Evolutionary conservation across 2,329 filamentous ascomycete species (phyloP).

Genomic region (Ascochyta clinopodiicola): DNA sequence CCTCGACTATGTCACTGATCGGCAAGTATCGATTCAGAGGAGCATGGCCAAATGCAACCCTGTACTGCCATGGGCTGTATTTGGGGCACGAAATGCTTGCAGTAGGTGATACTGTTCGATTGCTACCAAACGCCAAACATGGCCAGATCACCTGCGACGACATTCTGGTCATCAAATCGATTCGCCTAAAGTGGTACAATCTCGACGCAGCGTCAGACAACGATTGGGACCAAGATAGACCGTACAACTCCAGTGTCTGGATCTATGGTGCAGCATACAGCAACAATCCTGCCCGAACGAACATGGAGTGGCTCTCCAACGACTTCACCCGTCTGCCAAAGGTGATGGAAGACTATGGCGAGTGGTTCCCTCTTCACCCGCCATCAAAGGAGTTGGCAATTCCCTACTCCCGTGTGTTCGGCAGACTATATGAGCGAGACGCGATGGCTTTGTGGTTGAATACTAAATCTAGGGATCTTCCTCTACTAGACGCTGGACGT

Average conservation of each 20-base stretch:
- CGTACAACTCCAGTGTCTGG: conserved; percentile 56
- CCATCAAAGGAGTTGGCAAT: conserved; percentile 52
- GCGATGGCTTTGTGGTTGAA: conserved; percentile 57
- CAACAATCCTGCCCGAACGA: conserved; percentile 40
- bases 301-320: conserved; percentile 33
- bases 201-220: conserved; percentile 56
- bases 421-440: conserved; percentile 61
- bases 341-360: conserved; percentile 51
- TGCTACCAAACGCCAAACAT: conserved; percentile 42
- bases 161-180: conserved; percentile 61
- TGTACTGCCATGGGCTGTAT: conserved; percentile 63
- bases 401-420: conserved; percentile 60
- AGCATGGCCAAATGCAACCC: conserved; percentile 59
- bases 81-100: conserved; percentile 63
- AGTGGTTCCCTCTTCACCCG: conserved; percentile 60
- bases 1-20: conserved; percentile 61
- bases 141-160: conserved; percentile 52
- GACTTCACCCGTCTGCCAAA: conserved; percentile 22
- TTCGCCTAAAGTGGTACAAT: conserved; percentile 58
- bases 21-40: conserved; percentile 62
- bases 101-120: conserved; percentile 61
- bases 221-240: conserved; percentile 54
- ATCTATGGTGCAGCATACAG: conserved; percentile 60
- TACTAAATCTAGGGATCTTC: conserved; percentile 7
- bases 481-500: conserved; percentile 54